A percentile compares a stretch with the other conserved stretches of the same genome.
phyloP scores from a whole-genome alignment of 192 early-diverging fungal species.

The Coemansia sp. region DNA sequence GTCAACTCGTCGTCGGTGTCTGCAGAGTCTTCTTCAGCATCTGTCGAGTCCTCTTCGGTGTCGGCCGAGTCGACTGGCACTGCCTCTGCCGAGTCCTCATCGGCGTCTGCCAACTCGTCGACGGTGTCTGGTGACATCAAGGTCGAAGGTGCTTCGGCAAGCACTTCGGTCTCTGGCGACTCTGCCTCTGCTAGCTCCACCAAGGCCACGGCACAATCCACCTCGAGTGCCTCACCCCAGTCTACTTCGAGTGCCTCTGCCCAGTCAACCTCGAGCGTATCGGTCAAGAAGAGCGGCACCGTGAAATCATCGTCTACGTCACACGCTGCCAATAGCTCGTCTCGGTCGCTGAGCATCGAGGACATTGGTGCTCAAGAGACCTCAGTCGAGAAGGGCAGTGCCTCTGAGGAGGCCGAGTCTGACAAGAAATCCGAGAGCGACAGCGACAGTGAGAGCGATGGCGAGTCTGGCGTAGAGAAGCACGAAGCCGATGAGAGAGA shows the following conservation, averaged over 20 bases:
- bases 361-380: slow-evolving; percentile 16
- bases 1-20: neutral
- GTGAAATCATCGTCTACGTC: neutral
- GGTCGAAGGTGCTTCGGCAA: neutral
- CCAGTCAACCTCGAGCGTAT: neutral
- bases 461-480: slow-evolving; percentile 17
- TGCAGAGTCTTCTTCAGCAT: slow-evolving; percentile 9
- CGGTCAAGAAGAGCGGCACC: neutral
- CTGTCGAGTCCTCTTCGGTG: slow-evolving; percentile 8
- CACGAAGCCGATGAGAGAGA: slow-evolving; percentile 7
- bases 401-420: slow-evolving; percentile 9
- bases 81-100: slow-evolving; percentile 8
- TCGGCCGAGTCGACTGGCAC: slow-evolving; percentile 3
- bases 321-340: neutral
- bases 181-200: slow-evolving; percentile 2
- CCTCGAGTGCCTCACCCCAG: neutral
- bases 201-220: neutral
- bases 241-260: neutral
- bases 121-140: slow-evolving; percentile 9
- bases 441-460: slow-evolving; percentile 29
- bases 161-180: neutral
- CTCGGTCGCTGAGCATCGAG: slow-evolving; percentile 43
- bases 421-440: slow-evolving; percentile 16
- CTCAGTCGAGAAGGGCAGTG: slow-evolving; percentile 1
- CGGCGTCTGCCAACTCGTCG: slow-evolving; percentile 1